Conservation (phyloP, 768 basidiomycete species). For the Calvatia gigantea region DNA sequence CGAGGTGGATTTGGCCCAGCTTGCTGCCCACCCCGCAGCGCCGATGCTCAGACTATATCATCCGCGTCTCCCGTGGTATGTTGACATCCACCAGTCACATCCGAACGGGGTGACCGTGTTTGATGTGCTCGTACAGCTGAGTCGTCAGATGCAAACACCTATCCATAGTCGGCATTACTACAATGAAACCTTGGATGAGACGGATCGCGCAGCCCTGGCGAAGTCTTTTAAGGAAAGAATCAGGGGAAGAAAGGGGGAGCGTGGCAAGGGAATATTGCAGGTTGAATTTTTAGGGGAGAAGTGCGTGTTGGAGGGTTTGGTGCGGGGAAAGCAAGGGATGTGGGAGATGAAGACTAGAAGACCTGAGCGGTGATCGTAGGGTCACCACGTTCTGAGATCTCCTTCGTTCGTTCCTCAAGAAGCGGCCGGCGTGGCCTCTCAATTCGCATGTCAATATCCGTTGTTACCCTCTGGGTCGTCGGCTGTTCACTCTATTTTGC, state of each 20-base stretch:
- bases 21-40: constrained; percentile 49
- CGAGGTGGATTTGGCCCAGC: constrained; percentile 48
- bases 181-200: constrained; percentile 50
- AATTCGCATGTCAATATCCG: too few species aligned
- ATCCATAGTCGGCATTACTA: constrained; percentile 55
- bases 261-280: constrained; percentile 42
- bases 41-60: constrained; percentile 54
- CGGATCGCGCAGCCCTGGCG: constrained; percentile 40
- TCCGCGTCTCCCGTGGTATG: constrained; percentile 60
- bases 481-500: too few species aligned
- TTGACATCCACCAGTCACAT: constrained; percentile 47
- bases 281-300: constrained; percentile 61
- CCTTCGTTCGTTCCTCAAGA: background rate
- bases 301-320: constrained; percentile 50
- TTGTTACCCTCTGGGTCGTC: too few species aligned
- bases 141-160: constrained; percentile 35
- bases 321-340: constrained; percentile 50
- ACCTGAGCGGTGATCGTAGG: background rate
- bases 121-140: constrained; percentile 51
- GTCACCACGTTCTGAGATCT: background rate
- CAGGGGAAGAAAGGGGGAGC: constrained; percentile 26
- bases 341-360: constrained; percentile 61
- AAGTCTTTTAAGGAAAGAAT: constrained; percentile 45
- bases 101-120: constrained; percentile 55
- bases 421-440: too few species aligned